These are phyloP conservation scores for Alternaria postmessia DNA, from an alignment of 2,329 filamentous ascomycete genomes.

Conservation along the genomic window DNA sequence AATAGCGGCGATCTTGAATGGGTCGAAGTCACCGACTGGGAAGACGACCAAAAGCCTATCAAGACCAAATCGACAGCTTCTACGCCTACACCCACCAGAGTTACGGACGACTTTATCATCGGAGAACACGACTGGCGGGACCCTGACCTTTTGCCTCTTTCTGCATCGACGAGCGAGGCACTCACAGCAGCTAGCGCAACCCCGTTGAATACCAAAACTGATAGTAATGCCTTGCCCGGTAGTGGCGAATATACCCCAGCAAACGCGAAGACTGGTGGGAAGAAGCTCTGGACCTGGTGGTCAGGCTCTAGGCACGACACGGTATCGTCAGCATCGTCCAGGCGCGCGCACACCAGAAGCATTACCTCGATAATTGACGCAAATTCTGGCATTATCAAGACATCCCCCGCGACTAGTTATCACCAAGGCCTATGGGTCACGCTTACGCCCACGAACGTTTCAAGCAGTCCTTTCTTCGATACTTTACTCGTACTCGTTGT, in stretches of 20 bases:
- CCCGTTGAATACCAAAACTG: conserved; percentile 51
- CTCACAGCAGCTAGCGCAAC: conserved; percentile 3
- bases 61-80: conserved; percentile 30
- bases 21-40: conserved; percentile 73
- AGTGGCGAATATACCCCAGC: conserved; percentile 20
- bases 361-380: conserved; percentile 28
- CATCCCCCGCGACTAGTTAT: conserved; percentile 47
- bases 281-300: conserved; percentile 26
- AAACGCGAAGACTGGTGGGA: conserved; percentile 34
- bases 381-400: conserved; percentile 27
- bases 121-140: conserved; percentile 90
- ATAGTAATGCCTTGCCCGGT: conserved; percentile 53
- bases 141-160: conserved; percentile 69
- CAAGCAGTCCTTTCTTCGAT: conserved; percentile 92
- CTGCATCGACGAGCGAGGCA: conserved; percentile 34
- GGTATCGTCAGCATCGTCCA: conserved; percentile 20
- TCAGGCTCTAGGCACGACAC: conserved; percentile 34
- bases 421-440: conserved; percentile 95
- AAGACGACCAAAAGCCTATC: conserved; percentile 55
- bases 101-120: conserved; percentile 73
- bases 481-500: conserved; percentile 96
- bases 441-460: conserved; percentile 85
- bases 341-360: conserved; percentile 24
- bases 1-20: conserved; percentile 78
- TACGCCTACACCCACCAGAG: conserved; percentile 12